Conservation (phyloP, 345 rosid genomes). For the Arabidopsis arenosa region DNA sequence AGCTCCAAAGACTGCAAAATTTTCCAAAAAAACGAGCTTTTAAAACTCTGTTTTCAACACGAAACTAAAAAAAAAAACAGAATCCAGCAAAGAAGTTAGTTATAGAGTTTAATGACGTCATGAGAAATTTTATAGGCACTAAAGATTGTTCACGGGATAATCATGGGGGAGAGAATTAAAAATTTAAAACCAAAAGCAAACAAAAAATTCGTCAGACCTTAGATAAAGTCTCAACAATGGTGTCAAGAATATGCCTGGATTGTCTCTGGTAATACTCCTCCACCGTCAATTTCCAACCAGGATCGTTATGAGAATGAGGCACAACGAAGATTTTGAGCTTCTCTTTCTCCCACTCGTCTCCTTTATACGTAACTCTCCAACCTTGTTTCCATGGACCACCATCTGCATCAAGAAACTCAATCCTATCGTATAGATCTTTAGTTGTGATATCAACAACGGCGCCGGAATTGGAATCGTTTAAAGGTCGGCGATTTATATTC, state of each 20-base stretch:
- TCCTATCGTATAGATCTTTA: slow-evolving; percentile 85
- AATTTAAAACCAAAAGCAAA: background rate
- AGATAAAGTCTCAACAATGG: slow-evolving; percentile 81
- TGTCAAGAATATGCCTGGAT: slow-evolving; percentile 80
- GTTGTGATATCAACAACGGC: slow-evolving; percentile 81
- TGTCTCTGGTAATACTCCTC: slow-evolving; percentile 94
- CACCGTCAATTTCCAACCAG: slow-evolving; percentile 96
- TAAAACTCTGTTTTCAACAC: slow-evolving; percentile 15
- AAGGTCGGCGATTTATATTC: slow-evolving; percentile 34
- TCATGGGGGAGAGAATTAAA: slow-evolving; percentile 16
- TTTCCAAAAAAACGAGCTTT: background rate
- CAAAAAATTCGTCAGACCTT: slow-evolving; percentile 64
- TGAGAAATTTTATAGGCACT: background rate
- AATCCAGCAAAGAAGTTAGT: slow-evolving; percentile 11
- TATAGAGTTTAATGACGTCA: slow-evolving; percentile 36
- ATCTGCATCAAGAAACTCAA: slow-evolving; percentile 75
- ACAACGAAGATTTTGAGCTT: slow-evolving; percentile 83
- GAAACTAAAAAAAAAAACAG: background rate
- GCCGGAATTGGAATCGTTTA: slow-evolving; percentile 44
- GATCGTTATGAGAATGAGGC: slow-evolving; percentile 99
- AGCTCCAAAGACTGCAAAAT: background rate
- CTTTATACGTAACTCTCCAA: slow-evolving; percentile 77
- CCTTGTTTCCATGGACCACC: slow-evolving; percentile 99
- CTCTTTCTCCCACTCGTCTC: slow-evolving; percentile 89
- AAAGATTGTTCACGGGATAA: slow-evolving; percentile 20